Evolutionary conservation across 371 early-diverging fungal species (phyloP).

Genomic region (Mucor ambiguus): DNA sequence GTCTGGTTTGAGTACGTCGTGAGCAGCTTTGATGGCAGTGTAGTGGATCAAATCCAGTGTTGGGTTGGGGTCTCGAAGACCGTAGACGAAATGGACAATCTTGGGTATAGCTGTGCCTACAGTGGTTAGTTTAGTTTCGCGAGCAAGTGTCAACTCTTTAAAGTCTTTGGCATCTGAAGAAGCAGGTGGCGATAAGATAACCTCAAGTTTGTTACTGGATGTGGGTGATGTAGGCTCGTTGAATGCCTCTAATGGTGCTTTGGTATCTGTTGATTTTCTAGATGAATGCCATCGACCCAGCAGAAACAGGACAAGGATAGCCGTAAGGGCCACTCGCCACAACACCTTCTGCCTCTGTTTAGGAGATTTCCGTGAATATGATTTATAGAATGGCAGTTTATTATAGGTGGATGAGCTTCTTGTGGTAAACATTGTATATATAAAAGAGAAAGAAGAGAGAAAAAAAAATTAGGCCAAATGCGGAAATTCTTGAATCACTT

Average conservation of each 20-base stretch:
- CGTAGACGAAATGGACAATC: conserved; percentile 58
- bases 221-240: neutral
- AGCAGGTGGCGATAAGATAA: conserved; percentile 14
- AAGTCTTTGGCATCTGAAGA: conserved; percentile 4
- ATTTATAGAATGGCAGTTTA: conserved; percentile 16
- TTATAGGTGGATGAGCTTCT: neutral
- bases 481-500: conserved; percentile 31
- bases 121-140: conserved; percentile 14
- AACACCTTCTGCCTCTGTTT: conserved; percentile 19
- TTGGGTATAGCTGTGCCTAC: conserved; percentile 40
- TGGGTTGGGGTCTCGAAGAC: conserved; percentile 44
- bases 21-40: conserved; percentile 55
- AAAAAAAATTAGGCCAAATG: conserved; percentile 20
- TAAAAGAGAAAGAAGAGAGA: neutral
- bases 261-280: neutral
- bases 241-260: neutral
- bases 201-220: conserved; percentile 9
- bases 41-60: conserved; percentile 54
- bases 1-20: conserved; percentile 48
- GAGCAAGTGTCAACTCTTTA: conserved; percentile 31
- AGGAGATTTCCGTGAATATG: conserved; percentile 1
- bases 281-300: neutral
- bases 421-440: conserved; percentile 5
- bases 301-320: conserved; percentile 1
- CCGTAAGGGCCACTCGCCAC: neutral